Evolutionary conservation across 768 basidiomycete species (phyloP), one percentile per base, ranked within the genome.

Genomic region (Royoungia palumana): DNA sequence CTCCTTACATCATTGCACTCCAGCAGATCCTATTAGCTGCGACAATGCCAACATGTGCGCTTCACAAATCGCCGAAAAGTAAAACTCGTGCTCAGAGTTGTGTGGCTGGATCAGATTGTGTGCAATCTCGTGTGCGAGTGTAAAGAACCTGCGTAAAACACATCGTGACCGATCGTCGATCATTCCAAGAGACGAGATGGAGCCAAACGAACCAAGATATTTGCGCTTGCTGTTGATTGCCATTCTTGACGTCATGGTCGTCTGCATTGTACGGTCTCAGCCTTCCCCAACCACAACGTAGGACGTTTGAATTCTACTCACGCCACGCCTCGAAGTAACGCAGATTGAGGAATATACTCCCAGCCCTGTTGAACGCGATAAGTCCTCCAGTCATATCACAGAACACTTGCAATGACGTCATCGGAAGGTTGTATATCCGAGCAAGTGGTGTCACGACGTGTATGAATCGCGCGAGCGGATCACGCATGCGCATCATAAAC

Each of bases 31-130:
- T 10, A 75, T 35, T 42, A 74, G 64, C 28, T 49, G 62, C 21
- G 67, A 69, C 19, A 84, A 67, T 17, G 66, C 60, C 43, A 73
- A 54, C 22, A 85, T 62, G 60, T 78, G 76, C 28, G 75, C 78
- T 68, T 96, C 90, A 54, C 88, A 89, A 17, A 97, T 87, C 6
- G 89, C 83, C 24, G 91, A 91, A 60, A 95, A 94, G 66, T 91
- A 96, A 66, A 96, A 97, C 54, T 93, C 91, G 55, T 95, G 94
- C 61, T 94, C 86, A 1, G 89, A 84, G 64, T 95, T 94, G 59
- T 96, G 94, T 0, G 82, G 79, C 35, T 82, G 76, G 14, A 94
- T 85, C 2, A 96, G 72, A 61, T 95, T 97, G 68, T 97, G 94
- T 9, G 90, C 90, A 56, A 93, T 88, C 62, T 93, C 93, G 64